Percentiles rank a stretch among this genome's conserved stretches.
Evolutionary conservation across 371 early-diverging fungal species (phyloP).

Genomic region (Mucor mucedo): DNA sequence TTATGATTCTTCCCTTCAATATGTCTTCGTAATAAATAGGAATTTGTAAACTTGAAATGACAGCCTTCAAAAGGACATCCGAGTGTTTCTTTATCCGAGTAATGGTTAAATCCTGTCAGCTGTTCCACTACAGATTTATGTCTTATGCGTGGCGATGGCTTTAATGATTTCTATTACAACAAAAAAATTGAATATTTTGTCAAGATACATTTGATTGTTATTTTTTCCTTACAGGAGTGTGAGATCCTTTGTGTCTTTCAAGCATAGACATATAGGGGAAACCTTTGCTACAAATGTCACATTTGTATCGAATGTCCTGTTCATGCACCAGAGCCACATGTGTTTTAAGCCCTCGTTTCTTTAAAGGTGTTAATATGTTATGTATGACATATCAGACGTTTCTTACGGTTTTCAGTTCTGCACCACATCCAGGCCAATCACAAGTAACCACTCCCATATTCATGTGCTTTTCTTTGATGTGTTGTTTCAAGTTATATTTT

Average conservation of each 20-base stretch:
- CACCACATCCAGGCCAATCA: constrained; percentile 52
- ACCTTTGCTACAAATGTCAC: constrained; percentile 53
- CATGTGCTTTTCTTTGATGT: constrained; percentile 49
- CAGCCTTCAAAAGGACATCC: constrained; percentile 34
- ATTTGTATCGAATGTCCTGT: constrained; percentile 39
- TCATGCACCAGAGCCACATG: constrained; percentile 55
- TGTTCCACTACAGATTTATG: constrained; percentile 24
- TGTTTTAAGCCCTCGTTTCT: constrained; percentile 36
- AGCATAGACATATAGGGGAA: constrained; percentile 66
- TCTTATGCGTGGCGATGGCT: constrained; percentile 1
- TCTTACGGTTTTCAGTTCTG: constrained; percentile 42
- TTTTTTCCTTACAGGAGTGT: constrained; percentile 23
- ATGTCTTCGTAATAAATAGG: constrained; percentile 36
- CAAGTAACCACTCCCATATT: constrained; percentile 38
- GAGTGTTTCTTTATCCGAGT: constrained; percentile 14
- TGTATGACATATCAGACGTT: neutral
- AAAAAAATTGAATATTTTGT: neutral
- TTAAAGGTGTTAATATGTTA: neutral
- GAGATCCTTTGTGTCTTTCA: constrained; percentile 48
- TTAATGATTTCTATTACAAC: neutral
- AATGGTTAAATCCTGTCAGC: constrained; percentile 24
- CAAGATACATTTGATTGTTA: too few species aligned
- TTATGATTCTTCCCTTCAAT: constrained; percentile 36
- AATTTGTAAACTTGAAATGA: constrained; percentile 23
- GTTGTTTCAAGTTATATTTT: constrained; percentile 39